phyloP scores from a whole-genome alignment of 306 rosid genomes.

The Sphenostylis stenocarpa region DNA sequence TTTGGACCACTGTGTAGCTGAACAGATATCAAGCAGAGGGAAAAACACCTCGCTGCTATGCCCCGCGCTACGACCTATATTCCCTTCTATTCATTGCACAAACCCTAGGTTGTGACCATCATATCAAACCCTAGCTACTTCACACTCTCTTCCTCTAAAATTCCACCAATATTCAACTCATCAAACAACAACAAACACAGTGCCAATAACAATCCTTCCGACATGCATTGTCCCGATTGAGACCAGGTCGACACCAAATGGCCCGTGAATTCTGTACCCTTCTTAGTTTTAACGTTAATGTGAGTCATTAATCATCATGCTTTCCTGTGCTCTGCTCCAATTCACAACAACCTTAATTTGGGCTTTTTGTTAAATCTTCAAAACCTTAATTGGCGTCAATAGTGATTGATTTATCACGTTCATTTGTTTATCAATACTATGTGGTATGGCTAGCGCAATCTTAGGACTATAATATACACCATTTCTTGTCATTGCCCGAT shows the following conservation, averaged over 20 bases:
- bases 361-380: neutral
- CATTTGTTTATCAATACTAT: neutral
- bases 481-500: slow-evolving; percentile 28
- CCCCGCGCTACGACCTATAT: slow-evolving; percentile 29
- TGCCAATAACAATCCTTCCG: neutral
- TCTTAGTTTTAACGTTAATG: neutral
- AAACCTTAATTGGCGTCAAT: slow-evolving; percentile 13
- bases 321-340: neutral
- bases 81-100: slow-evolving; percentile 38
- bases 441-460: slow-evolving; percentile 14
- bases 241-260: slow-evolving; percentile 17
- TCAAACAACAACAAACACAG: neutral
- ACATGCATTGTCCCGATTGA: neutral
- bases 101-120: slow-evolving; percentile 39
- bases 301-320: neutral
- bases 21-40: slow-evolving; percentile 28
- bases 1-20: slow-evolving; percentile 45
- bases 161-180: neutral
- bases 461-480: slow-evolving; percentile 1
- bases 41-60: slow-evolving; percentile 31
- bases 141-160: neutral
- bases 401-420: slow-evolving; percentile 5
- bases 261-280: slow-evolving; percentile 14
- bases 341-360: neutral
- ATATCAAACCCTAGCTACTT: slow-evolving; percentile 30